These are phyloP conservation scores for Paramyrothecium roridum DNA, from an alignment of 2,329 filamentous ascomycete species.

Conservation along the genomic window DNA sequence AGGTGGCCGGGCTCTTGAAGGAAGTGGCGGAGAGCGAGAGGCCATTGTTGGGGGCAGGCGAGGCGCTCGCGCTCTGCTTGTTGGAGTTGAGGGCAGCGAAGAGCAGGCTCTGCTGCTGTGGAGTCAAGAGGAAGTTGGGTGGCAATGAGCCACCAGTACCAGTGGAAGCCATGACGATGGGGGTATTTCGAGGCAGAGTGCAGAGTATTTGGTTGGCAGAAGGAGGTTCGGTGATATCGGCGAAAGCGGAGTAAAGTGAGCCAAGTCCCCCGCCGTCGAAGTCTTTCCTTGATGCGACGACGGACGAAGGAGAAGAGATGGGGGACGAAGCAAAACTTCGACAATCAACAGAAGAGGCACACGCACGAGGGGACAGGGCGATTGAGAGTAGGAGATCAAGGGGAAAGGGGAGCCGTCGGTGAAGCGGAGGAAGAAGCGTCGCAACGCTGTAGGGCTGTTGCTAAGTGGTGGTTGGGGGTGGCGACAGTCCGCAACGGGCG, in stretches of 20 bases:
- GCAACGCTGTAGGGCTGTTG: neutral
- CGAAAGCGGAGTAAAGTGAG: neutral
- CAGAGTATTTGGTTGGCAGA: neutral
- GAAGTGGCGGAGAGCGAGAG: slow-evolving; percentile 45
- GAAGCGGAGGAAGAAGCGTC: neutral
- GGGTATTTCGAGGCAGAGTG: neutral
- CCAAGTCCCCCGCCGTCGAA: neutral
- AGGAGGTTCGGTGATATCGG: neutral
- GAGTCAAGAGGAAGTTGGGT: slow-evolving; percentile 65
- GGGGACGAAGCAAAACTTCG: neutral
- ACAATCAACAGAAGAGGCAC: no score
- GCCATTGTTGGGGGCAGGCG: slow-evolving; percentile 28
- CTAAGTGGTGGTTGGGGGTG: neutral
- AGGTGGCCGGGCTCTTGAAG: slow-evolving; percentile 49
- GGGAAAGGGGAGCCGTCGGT: neutral
- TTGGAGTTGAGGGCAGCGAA: slow-evolving; percentile 76
- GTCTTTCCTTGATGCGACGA: neutral
- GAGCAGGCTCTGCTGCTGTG: slow-evolving; percentile 72
- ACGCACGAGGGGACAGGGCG: neutral
- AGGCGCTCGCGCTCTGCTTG: slow-evolving; percentile 33
- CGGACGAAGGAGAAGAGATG: neutral
- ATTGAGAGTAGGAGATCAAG: neutral
- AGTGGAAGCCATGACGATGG: slow-evolving; percentile 48
- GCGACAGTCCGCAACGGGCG: neutral
- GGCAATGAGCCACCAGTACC: slow-evolving; percentile 38